Evolutionary conservation across 2,329 filamentous ascomycete genomes (phyloP).

Genomic region (Cercospora sp.): DNA sequence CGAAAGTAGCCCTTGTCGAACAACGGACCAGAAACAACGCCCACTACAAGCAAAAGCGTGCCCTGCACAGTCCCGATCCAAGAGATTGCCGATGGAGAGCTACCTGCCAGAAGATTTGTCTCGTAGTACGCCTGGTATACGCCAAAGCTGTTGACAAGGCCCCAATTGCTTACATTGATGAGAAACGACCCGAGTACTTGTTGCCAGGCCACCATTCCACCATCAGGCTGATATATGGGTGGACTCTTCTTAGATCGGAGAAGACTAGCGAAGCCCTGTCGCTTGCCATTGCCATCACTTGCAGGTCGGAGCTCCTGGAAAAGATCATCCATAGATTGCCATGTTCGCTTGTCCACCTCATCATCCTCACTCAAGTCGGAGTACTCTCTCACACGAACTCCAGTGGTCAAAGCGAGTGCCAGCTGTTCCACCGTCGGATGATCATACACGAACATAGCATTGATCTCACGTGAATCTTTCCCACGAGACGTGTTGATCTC

Average conservation of each 20-base stretch:
- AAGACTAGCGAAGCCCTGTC: not conserved
- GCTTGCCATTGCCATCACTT: not conserved
- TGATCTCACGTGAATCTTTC: not conserved
- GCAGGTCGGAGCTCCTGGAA: constrained; percentile 6
- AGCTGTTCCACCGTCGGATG: constrained; percentile 7
- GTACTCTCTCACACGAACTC: constrained; percentile 4
- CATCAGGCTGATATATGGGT: constrained; percentile 37
- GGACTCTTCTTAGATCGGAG: not conserved
- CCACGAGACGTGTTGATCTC: constrained; percentile 17
- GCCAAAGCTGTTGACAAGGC: constrained; percentile 46
- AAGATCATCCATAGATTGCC: constrained; percentile 15
- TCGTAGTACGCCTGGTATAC: constrained; percentile 50
- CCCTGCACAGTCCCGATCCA: constrained; percentile 50
- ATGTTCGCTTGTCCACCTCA: constrained; percentile 11
- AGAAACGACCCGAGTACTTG: constrained; percentile 47
- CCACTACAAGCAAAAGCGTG: constrained; percentile 45
- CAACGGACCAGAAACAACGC: constrained; percentile 35
- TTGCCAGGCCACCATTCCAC: constrained; percentile 46
- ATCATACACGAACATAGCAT: constrained; percentile 13
- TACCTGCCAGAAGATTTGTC: constrained; percentile 37
- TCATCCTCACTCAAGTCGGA: constrained; percentile 12
- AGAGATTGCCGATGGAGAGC: constrained; percentile 43
- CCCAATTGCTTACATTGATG: constrained; percentile 48
- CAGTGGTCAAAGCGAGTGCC: not conserved
- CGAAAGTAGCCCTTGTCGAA: constrained; percentile 47